Evolutionary conservation across 768 basidiomycete genomes (phyloP).

Genomic region (Cystoderma amianthinum): DNA sequence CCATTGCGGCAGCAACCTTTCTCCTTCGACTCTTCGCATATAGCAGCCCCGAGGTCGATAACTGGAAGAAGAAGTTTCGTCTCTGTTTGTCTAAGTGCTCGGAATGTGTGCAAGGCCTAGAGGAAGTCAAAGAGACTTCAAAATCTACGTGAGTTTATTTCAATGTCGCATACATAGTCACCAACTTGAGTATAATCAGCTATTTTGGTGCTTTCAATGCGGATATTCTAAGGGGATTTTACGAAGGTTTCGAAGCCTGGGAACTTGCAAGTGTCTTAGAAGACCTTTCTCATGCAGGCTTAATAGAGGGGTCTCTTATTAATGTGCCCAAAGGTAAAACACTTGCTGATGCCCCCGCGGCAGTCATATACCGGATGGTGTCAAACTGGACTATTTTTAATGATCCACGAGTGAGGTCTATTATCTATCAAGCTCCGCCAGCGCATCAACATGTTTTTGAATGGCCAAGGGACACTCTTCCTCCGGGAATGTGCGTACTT

Average conservation of each 20-base stretch:
- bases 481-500: slow-evolving; percentile 55
- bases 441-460: slow-evolving; percentile 21
- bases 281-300: slow-evolving; percentile 29
- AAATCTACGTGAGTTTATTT: slow-evolving; percentile 58
- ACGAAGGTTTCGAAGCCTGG: slow-evolving; percentile 57
- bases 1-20: slow-evolving; percentile 69
- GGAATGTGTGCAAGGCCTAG: slow-evolving; percentile 63
- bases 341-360: slow-evolving; percentile 38
- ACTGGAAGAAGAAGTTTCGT: slow-evolving; percentile 56
- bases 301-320: slow-evolving; percentile 9
- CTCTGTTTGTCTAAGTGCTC: slow-evolving; percentile 56
- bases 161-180: slow-evolving; percentile 5
- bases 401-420: slow-evolving; percentile 35
- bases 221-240: slow-evolving; percentile 48
- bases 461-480: slow-evolving; percentile 56
- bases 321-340: slow-evolving; percentile 11
- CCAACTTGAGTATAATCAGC: slow-evolving; percentile 25
- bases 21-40: slow-evolving; percentile 81
- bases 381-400: slow-evolving; percentile 54
- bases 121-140: slow-evolving; percentile 57
- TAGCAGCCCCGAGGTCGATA: slow-evolving; percentile 43
- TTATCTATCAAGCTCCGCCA: slow-evolving; percentile 32
- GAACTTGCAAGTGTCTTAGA: slow-evolving; percentile 47
- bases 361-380: slow-evolving; percentile 54
- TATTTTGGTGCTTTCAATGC: slow-evolving; percentile 67